Base-by-base conservation (phyloP, 1,284 basidiomycete genomes). In the Apiotrichum domesticum region DNA sequence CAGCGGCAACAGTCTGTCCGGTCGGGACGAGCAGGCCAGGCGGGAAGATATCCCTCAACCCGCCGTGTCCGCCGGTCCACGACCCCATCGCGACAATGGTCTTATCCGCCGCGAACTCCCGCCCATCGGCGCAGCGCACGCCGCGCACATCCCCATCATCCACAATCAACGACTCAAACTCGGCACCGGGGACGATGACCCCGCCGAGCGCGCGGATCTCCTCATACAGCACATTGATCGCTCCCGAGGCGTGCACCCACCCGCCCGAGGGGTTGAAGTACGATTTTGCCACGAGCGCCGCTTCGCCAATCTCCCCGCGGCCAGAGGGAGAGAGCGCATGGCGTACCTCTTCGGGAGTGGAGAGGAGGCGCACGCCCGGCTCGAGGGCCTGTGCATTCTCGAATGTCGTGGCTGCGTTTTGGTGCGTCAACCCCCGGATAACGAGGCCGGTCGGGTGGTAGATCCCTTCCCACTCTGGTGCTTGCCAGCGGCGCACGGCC, bases 211-310 rank as follows among this genome's bases (percentile, higher is more conserved):
- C 67, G 7, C 66, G 66, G 2, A 90, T 83, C 51, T 80, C 80
- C n/a, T 73, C 66, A 53, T 86, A 82, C 58, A 88, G 71, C 15
- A 80, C 72, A 3, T 74, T 63, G 7, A 89, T 70, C 1, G 85
- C 88, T 63, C 83, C 82, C 2, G 82, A 78, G 2, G 90, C 87
- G 66, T 85, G 79, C 2, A 83, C 88, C 91, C 90, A 94, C 4
- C 90, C 91, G 1, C 86, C 84, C 46, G 87, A 83, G 1, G 76
- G 77, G 66, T 90, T 92, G 51, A 87, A 68, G 68, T 87, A 92
- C 0, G 85, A 11, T 11, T 32, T 32, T 1, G 51, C 14, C n/a
- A 5, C 7, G 29, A 15, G 32, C 3, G 21, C 46, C 9, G 29
- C 35, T 3, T 45, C 21, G 43, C 35, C 43, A 6, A 45, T 6